Base-by-base conservation (phyloP, 352 stramenopile genomes). In the Pythium sp. region DNA sequence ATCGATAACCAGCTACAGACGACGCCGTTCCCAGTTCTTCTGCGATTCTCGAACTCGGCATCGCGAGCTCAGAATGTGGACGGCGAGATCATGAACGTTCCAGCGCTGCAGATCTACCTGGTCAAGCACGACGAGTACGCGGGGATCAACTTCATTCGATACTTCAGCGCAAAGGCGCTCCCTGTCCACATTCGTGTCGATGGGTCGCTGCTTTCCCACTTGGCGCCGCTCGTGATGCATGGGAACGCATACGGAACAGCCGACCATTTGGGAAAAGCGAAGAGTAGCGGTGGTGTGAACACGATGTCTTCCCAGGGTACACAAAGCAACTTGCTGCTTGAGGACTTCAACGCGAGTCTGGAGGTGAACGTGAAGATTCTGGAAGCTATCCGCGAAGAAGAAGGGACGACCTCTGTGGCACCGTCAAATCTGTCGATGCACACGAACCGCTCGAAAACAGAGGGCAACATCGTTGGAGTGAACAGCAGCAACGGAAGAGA, bases 51-150 rank as follows among this genome's bases (percentile, higher is more conserved):
- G 3, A 91, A 93, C 53, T 74, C 80, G 34, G 83, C 63, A 36
- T 71, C 77, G 28, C 72, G 84, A 54, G 82, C 75, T 30, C 75
- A 75, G 14, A 72, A 79, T 64, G 65, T 89, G 6, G 80, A 90
- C 28, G 78, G 80, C 8, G 79, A 89, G 68, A 71, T 76, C 14
- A 58, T 82, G 51, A 89, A 64, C 18, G 77, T 88, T 55, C 89
- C 89, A n/a, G 87, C 87, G 15, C 55, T 96, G 32, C 79, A 95
- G 51, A 46, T 94, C 9, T 81, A 75, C 15, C 65, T 96, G 6
- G 87, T 94, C n/a, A 93, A 93, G 62, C 86, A 96, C 51, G 87
- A 94, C 38, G 86, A 91, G 43, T 95, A 96, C 65, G 79, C 86
- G 14, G 87, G 89, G 3, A 93, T 96, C 71, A 77, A 96, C 41